Conservation (phyloP, 768 basidiomycete genomes). For the Lentinula raphanica region DNA sequence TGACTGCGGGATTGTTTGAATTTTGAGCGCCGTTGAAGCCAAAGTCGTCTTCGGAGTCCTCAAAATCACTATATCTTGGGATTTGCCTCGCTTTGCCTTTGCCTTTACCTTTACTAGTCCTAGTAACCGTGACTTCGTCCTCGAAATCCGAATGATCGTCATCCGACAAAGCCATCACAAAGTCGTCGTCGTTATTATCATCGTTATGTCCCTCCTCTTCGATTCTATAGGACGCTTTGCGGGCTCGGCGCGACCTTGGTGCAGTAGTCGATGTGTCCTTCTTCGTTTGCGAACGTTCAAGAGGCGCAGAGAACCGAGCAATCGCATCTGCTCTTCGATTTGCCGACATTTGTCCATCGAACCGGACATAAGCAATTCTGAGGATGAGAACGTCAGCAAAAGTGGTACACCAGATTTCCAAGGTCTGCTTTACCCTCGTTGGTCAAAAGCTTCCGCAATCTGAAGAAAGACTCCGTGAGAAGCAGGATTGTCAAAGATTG, state of each 20-base stretch:
- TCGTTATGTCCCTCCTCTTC: conserved; percentile 13
- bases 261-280: background rate
- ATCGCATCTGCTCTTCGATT: conserved; percentile 74
- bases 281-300: conserved; percentile 20
- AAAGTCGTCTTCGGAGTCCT: background rate
- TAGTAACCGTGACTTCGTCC: conserved; percentile 17
- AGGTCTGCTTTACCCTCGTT: conserved; percentile 62
- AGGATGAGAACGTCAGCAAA: background rate
- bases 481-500: conserved; percentile 1
- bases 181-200: conserved; percentile 31
- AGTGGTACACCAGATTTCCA: no score
- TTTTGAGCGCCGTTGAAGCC: background rate
- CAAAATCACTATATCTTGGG: background rate
- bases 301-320: conserved; percentile 64
- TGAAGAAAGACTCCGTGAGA: conserved; percentile 21
- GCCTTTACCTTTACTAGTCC: conserved; percentile 33
- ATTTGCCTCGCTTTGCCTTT: conserved; percentile 32
- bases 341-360: conserved; percentile 85
- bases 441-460: conserved; percentile 67
- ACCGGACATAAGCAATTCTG: conserved; percentile 73
- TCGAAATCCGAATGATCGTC: conserved; percentile 29
- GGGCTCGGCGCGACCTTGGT: background rate
- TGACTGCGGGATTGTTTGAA: conserved; percentile 61
- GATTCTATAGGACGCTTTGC: background rate
- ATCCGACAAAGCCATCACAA: conserved; percentile 18